Conservation (phyloP, 1,284 basidiomycete species). For the Gomphus sp. region DNA sequence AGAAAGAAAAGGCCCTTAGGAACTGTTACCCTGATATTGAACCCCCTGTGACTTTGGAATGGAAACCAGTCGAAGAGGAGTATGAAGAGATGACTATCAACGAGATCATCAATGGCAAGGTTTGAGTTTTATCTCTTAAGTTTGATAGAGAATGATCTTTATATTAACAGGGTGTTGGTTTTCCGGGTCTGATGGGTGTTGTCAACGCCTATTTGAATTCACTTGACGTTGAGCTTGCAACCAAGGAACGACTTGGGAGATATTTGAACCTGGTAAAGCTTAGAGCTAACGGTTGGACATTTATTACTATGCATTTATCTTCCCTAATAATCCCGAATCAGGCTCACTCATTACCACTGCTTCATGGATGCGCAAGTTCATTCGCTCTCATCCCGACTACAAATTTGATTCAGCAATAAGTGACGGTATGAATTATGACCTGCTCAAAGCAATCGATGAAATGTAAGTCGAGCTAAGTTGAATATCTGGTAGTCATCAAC, state of each 20-base stretch:
- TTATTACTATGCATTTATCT: not conserved
- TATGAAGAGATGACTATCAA: slow-evolving; percentile 88
- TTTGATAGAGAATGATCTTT: not conserved
- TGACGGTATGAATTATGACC: slow-evolving; percentile 91
- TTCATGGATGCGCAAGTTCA: slow-evolving; percentile 89
- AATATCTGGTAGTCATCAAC: not conserved
- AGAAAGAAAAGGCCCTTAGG: slow-evolving; percentile 54
- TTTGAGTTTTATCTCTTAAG: slow-evolving; percentile 19
- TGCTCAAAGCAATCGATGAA: slow-evolving; percentile 85
- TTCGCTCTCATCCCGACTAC: slow-evolving; percentile 84
- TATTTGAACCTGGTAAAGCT: slow-evolving; percentile 76
- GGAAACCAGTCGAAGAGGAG: slow-evolving; percentile 62
- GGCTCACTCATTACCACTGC: slow-evolving; percentile 85
- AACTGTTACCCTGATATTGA: slow-evolving; percentile 62
- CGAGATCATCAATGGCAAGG: slow-evolving; percentile 93
- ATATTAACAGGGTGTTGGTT: slow-evolving; percentile 41
- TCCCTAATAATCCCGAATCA: slow-evolving; percentile 20
- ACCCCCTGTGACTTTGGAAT: slow-evolving; percentile 31
- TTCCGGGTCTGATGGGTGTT: slow-evolving; percentile 83
- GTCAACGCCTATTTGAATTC: slow-evolving; percentile 85
- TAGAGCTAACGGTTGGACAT: slow-evolving; percentile 66
- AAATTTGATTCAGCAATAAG: slow-evolving; percentile 86
- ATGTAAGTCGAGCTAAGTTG: slow-evolving; percentile 52
- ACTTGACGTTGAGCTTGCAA: slow-evolving; percentile 66
- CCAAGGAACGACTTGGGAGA: slow-evolving; percentile 57